These are phyloP conservation scores for Lentinula lateritia DNA, from an alignment of 768 basidiomycete species.

Conservation along the genomic window DNA sequence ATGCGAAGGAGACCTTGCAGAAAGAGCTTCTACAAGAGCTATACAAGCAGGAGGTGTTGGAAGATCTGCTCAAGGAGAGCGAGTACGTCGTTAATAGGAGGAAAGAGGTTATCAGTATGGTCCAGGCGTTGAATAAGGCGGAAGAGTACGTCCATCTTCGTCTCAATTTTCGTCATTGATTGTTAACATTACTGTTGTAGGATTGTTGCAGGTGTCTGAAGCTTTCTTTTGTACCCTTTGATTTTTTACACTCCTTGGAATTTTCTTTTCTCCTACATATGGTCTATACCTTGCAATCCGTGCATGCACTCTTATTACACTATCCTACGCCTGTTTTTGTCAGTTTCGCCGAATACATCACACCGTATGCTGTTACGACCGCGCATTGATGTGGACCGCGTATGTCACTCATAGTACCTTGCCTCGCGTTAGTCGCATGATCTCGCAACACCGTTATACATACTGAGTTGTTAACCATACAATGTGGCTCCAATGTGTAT, in stretches of 20 bases:
- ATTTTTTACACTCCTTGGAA: neutral
- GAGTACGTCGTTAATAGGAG: slow-evolving; percentile 84
- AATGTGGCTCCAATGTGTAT: too few relatives aligned
- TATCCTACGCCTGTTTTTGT: neutral
- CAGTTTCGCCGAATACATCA: neutral
- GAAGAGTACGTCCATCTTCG: slow-evolving; percentile 68
- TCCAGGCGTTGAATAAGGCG: slow-evolving; percentile 91
- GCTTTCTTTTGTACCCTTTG: neutral
- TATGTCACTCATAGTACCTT: too few relatives aligned
- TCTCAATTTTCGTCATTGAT: neutral
- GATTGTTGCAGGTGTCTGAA: slow-evolving; percentile 62
- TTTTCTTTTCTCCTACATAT: neutral
- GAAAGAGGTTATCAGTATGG: slow-evolving; percentile 93
- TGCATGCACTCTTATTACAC: neutral
- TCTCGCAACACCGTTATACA: too few relatives aligned
- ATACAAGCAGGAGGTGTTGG: slow-evolving; percentile 94
- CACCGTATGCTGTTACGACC: neutral
- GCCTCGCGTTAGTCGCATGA: too few relatives aligned
- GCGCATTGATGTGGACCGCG: neutral
- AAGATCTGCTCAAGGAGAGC: slow-evolving; percentile 92
- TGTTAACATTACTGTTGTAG: slow-evolving; percentile 23
- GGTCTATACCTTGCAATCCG: neutral
- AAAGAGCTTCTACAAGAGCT: slow-evolving; percentile 91
- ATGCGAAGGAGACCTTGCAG: slow-evolving; percentile 93
- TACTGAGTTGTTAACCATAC: too few relatives aligned